Conservation (phyloP, 768 basidiomycete genomes). For the Phlegmacium glaucopus region DNA sequence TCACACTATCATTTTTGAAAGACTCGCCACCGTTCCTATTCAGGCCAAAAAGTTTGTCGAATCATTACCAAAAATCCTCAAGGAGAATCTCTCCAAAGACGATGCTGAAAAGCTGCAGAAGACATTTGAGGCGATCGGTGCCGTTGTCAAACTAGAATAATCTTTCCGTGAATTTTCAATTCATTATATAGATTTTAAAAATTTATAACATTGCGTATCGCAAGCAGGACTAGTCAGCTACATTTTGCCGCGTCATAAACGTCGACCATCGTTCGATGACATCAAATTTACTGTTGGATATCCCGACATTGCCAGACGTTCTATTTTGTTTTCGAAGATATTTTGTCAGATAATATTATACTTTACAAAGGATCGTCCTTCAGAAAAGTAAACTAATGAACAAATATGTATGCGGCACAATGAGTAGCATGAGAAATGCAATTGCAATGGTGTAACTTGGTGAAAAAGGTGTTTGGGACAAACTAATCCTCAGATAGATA, state of each 20-base stretch:
- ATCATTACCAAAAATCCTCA: slow-evolving; percentile 86
- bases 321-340: no score
- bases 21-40: slow-evolving; percentile 4
- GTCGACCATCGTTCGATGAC: no score
- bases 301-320: no score
- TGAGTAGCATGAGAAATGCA: slow-evolving; percentile 10
- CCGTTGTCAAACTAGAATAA: slow-evolving; percentile 82
- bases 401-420: slow-evolving; percentile 19
- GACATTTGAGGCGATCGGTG: slow-evolving; percentile 87
- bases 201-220: slow-evolving; percentile 13
- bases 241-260: no score
- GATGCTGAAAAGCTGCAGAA: slow-evolving; percentile 96
- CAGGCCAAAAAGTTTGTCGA: slow-evolving; percentile 99
- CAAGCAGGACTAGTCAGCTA: no score
- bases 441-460: background rate
- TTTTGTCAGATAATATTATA: no score
- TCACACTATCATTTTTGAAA: background rate
- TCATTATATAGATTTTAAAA: slow-evolving; percentile 14
- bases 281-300: no score
- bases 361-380: slow-evolving; percentile 1
- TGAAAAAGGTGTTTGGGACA: background rate
- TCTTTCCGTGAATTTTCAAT: slow-evolving; percentile 19
- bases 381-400: slow-evolving; percentile 5
- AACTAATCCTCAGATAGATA: slow-evolving; percentile 87
- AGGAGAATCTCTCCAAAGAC: slow-evolving; percentile 94